Conservation (phyloP, 495 filamentous ascomycete genomes). For the Penicillium cosmopolitanum region DNA sequence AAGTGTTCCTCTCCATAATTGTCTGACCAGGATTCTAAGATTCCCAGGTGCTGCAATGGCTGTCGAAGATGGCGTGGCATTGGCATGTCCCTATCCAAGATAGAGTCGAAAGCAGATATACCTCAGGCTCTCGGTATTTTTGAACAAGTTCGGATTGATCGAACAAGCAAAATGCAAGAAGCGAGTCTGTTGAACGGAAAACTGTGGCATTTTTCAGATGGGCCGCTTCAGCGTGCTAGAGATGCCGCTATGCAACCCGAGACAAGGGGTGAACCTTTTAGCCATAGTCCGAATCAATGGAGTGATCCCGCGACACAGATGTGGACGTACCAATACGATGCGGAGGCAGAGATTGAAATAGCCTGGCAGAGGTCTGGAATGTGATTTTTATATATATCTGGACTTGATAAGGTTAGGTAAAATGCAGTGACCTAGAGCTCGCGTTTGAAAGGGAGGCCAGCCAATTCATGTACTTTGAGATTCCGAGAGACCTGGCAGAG, state of each 20-base stretch:
- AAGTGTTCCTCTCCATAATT: neutral
- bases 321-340: slow-evolving; percentile 54
- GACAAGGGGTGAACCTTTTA: slow-evolving; percentile 19
- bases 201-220: slow-evolving; percentile 52
- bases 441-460: no score
- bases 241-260: slow-evolving; percentile 47
- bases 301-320: slow-evolving; percentile 48
- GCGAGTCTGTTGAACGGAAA: slow-evolving; percentile 39
- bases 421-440: no score
- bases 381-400: no score
- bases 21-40: neutral
- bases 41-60: slow-evolving; percentile 48
- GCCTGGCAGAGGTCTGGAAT: slow-evolving; percentile 16
- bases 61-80: slow-evolving; percentile 43
- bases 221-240: slow-evolving; percentile 42
- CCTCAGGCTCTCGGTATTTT: slow-evolving; percentile 25
- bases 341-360: slow-evolving; percentile 38
- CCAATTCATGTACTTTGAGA: no score
- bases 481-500: no score
- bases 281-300: slow-evolving; percentile 52
- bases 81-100: slow-evolving; percentile 31
- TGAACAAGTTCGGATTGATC: slow-evolving; percentile 32
- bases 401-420: no score
- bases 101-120: slow-evolving; percentile 16
- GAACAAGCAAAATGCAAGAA: slow-evolving; percentile 38